A percentile compares a stretch with the other conserved stretches of the same genome.
Evolutionary conservation across 495 filamentous ascomycete species (phyloP).

Genomic region (Evansstolkia leycettana): DNA sequence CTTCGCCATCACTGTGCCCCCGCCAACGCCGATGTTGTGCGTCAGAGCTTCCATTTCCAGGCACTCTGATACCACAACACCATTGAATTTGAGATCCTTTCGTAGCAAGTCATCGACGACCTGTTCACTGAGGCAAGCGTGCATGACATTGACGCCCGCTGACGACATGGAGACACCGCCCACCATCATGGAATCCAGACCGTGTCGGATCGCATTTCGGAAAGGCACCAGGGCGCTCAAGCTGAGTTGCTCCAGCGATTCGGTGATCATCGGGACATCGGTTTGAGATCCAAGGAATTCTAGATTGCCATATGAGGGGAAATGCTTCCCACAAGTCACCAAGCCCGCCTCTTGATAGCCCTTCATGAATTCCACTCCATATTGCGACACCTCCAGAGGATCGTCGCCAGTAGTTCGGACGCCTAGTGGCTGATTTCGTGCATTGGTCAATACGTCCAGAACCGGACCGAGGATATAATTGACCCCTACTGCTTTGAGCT

Average conservation of each 20-base stretch:
- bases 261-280: conserved; percentile 85
- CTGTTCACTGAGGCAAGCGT: conserved; percentile 82
- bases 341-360: conserved; percentile 80
- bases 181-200: conserved; percentile 86
- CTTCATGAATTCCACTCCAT: conserved; percentile 75
- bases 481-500: conserved; percentile 74
- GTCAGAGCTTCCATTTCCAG: conserved; percentile 90
- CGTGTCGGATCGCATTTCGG: conserved; percentile 69
- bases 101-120: conserved; percentile 76
- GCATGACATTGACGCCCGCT: conserved; percentile 79
- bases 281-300: conserved; percentile 77
- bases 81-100: conserved; percentile 72
- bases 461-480: conserved; percentile 87
- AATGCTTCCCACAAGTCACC: conserved; percentile 82
- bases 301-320: conserved; percentile 86
- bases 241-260: conserved; percentile 77
- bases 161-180: conserved; percentile 81
- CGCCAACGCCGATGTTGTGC: conserved; percentile 85
- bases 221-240: conserved; percentile 77
- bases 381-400: conserved; percentile 79
- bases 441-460: conserved; percentile 82
- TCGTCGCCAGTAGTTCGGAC: conserved; percentile 77
- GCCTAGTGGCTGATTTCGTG: conserved; percentile 73
- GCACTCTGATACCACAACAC: conserved; percentile 87
- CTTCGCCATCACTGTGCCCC: conserved; percentile 86